Evolutionary conservation across 1,139 yeast genomes (phyloP), one percentile per base, ranked within the genome.

Genomic region (Saccharomyces hybrid): DNA sequence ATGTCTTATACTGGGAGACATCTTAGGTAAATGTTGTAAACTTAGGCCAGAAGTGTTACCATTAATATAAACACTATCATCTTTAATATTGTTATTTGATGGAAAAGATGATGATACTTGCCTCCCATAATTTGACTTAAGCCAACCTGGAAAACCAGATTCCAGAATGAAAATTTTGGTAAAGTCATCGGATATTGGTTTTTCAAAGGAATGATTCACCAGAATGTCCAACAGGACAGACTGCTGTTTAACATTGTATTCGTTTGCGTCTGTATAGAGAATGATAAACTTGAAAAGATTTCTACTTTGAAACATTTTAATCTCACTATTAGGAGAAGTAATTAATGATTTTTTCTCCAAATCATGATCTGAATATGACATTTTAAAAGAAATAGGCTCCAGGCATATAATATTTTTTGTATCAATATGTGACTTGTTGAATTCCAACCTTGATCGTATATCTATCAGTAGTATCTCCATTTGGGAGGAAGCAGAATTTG

Each of bases 331-430:
- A 1, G 88, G 82, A 5, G 86, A 72, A 5, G 76, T 75, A 34
- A 81, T 68, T 44, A 80, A 72, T 27, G 91, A 73, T 34, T 80
- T 71, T 41, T 76, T 79, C 61, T 84, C 87, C 29, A 89, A 68
- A 53, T 84, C 88, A 51, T 71, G 73, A 61, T 85, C 91, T 1
- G 78, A 75, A 58, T 78, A 73, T 7, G 72, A 71, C 2, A 72
- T 68, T 28, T 76, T 69, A 44, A 80, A 70, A 5, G 82, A 74
- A 4, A 80, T 71, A 0, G 96, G 96, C 55, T 87, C 95, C 13
- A 89, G 78, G 65, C 90, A 85, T 16, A 87, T 77, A 7, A 84
- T 69, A 50, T 84, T 78, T 1, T 72, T 67, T 7, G 56, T 71
- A 23, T 77, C 75, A 32, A 90, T 80, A 65, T 85, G 96, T 44